These are phyloP conservation scores for Cytospora mali DNA, from an alignment of 2,329 filamentous ascomycete genomes.

Conservation along the genomic window DNA sequence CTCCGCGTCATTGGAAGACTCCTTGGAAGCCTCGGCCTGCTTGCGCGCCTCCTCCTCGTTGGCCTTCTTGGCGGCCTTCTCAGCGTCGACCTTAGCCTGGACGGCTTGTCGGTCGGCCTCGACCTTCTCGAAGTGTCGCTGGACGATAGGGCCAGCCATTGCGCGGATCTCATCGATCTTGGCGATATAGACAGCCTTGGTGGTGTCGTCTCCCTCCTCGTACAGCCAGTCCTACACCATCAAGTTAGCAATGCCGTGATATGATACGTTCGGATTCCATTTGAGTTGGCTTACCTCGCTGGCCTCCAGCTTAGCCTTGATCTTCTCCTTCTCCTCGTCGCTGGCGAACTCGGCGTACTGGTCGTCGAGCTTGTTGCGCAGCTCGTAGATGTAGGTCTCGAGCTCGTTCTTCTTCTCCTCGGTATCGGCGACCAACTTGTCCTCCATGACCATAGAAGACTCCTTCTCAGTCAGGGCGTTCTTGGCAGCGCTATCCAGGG, in stretches of 20 bases:
- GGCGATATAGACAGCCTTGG: constrained; percentile 89
- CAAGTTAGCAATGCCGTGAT: constrained; percentile 30
- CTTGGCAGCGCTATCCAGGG: constrained; percentile 72
- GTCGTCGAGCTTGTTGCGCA: constrained; percentile 91
- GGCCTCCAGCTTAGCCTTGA: constrained; percentile 79
- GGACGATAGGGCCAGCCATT: constrained; percentile 86
- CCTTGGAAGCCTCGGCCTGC: constrained; percentile 53
- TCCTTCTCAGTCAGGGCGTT: constrained; percentile 77
- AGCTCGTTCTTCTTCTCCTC: constrained; percentile 99
- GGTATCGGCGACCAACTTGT: constrained; percentile 97
- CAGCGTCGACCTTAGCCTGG: constrained; percentile 76
- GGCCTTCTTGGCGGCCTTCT: constrained; percentile 74
- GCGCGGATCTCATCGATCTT: constrained; percentile 96
- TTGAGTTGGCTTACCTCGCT: constrained; percentile 70
- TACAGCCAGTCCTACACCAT: constrained; percentile 90
- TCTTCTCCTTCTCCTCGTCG: constrained; percentile 88
- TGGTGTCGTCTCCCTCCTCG: constrained; percentile 92
- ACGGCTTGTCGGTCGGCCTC: constrained; percentile 81
- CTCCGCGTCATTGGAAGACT: constrained; percentile 58
- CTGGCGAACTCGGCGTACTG: constrained; percentile 85
- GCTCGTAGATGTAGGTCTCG: constrained; percentile 95
- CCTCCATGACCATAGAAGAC: constrained; percentile 90
- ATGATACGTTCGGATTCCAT: background rate
- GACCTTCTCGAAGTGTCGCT: constrained; percentile 93
- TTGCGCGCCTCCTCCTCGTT: constrained; percentile 59